Percentiles rank a stretch among this genome's conserved stretches.
phyloP scores from a whole-genome alignment of 2,329 filamentous ascomycete species.

The Xylariomycetidae sp. region DNA sequence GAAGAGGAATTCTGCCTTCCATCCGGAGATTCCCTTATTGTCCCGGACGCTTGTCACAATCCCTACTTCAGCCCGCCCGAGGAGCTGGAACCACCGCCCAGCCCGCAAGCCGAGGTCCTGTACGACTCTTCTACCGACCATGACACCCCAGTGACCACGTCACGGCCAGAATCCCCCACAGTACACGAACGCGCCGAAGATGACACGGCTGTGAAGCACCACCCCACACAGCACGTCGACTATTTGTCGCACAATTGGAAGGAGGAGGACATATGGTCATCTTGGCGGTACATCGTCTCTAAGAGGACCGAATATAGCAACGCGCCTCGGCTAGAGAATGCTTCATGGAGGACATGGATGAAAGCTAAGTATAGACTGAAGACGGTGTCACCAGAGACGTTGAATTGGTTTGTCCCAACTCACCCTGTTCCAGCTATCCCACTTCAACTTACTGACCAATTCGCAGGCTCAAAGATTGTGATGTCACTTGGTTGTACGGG shows the following conservation, averaged over 20 bases:
- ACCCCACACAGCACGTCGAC: slow-evolving; percentile 87
- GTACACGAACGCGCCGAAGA: slow-evolving; percentile 64
- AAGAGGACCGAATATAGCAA: slow-evolving; percentile 77
- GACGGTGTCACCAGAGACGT: slow-evolving; percentile 83
- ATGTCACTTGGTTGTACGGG: slow-evolving; percentile 96
- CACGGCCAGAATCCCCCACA: slow-evolving; percentile 54
- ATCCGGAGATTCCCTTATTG: slow-evolving; percentile 42
- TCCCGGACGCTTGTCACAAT: slow-evolving; percentile 42
- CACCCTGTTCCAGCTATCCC: slow-evolving; percentile 1
- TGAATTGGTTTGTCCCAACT: slow-evolving; percentile 86
- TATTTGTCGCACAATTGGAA: slow-evolving; percentile 91
- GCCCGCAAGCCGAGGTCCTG: slow-evolving; percentile 45
- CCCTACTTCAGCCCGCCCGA: slow-evolving; percentile 43
- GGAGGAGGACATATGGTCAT: slow-evolving; percentile 96
- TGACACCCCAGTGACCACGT: slow-evolving; percentile 45
- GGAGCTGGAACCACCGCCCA: slow-evolving; percentile 46
- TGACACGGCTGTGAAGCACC: slow-evolving; percentile 68
- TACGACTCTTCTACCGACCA: slow-evolving; percentile 52
- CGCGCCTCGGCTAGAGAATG: slow-evolving; percentile 81
- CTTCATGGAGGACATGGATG: slow-evolving; percentile 95
- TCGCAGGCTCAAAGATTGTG: slow-evolving; percentile 86
- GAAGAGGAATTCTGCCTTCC: slow-evolving; percentile 41
- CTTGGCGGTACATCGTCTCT: slow-evolving; percentile 88
- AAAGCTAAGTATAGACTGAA: slow-evolving; percentile 84
- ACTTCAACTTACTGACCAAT: slow-evolving; percentile 22